A percentile compares a stretch with the other conserved stretches of the same genome.
phyloP scores from a whole-genome alignment of 768 basidiomycete genomes.

The Jaapia argillacea region DNA sequence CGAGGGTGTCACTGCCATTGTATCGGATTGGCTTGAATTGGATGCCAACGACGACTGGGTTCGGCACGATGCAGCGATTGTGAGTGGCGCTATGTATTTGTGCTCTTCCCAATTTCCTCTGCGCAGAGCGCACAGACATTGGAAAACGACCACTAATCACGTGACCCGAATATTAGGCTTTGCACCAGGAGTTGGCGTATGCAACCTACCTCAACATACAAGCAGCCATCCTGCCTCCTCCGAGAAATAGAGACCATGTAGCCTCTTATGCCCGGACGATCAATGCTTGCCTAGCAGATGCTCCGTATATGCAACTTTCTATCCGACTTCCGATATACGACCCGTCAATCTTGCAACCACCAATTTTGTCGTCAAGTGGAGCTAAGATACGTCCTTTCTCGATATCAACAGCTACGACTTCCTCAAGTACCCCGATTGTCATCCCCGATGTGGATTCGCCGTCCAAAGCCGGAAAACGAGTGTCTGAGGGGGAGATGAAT shows the following conservation, averaged over 20 bases:
- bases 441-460: conserved; percentile 22
- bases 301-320: conserved; percentile 69
- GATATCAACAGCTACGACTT: background rate
- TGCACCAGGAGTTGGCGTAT: conserved; percentile 87
- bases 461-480: conserved; percentile 21
- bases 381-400: background rate
- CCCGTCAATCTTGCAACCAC: conserved; percentile 43
- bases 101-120: background rate
- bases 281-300: conserved; percentile 61
- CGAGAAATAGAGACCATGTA: conserved; percentile 71
- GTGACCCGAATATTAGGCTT: too few species aligned
- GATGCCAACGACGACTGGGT: conserved; percentile 92
- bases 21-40: conserved; percentile 93
- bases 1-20: conserved; percentile 60
- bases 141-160: too few species aligned
- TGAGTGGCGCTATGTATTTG: conserved; percentile 28
- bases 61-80: conserved; percentile 91
- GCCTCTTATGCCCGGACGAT: conserved; percentile 92
- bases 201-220: conserved; percentile 87
- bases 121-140: too few species aligned
- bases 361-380: conserved; percentile 9
- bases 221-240: conserved; percentile 81
- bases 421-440: conserved; percentile 2
- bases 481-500: conserved; percentile 50
- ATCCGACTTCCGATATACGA: conserved; percentile 80